phyloP scores from a whole-genome alignment of 768 basidiomycete species.

The Pulveroboletus sp. region DNA sequence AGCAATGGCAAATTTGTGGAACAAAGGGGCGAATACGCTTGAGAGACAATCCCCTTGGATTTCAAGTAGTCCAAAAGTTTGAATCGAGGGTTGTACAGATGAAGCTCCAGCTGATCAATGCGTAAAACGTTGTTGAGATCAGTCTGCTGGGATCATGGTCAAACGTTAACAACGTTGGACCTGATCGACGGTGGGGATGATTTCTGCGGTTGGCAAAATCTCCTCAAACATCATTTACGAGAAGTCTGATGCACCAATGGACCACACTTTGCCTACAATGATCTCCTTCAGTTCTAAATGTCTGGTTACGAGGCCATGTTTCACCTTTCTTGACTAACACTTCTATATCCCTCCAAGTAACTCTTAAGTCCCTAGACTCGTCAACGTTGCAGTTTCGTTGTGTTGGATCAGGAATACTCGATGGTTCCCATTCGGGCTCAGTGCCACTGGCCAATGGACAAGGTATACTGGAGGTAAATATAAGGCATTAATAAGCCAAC shows the following conservation, averaged over 20 bases:
- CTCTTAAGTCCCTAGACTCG: conserved; percentile 58
- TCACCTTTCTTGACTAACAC: conserved; percentile 61
- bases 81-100: conserved; percentile 75
- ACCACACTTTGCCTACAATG: conserved; percentile 53
- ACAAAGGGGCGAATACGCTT: conserved; percentile 83
- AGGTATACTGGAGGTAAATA: conserved; percentile 50
- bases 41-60: conserved; percentile 62
- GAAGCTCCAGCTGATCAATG: conserved; percentile 58
- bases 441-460: conserved; percentile 79
- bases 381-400: conserved; percentile 64
- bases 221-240: conserved; percentile 66
- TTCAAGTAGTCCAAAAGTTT: conserved; percentile 60
- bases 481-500: background rate
- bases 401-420: conserved; percentile 55
- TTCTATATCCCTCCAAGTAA: conserved; percentile 89
- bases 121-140: background rate
- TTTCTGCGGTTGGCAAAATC: conserved; percentile 61
- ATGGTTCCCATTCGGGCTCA: conserved; percentile 69
- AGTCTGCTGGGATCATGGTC: background rate
- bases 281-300: conserved; percentile 4
- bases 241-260: conserved; percentile 78
- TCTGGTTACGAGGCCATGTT: background rate
- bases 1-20: conserved; percentile 66
- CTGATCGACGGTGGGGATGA: conserved; percentile 75
- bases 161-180: conserved; percentile 35